Conservation (phyloP, 805 yeast species). For the Saturnispora galanensis region DNA sequence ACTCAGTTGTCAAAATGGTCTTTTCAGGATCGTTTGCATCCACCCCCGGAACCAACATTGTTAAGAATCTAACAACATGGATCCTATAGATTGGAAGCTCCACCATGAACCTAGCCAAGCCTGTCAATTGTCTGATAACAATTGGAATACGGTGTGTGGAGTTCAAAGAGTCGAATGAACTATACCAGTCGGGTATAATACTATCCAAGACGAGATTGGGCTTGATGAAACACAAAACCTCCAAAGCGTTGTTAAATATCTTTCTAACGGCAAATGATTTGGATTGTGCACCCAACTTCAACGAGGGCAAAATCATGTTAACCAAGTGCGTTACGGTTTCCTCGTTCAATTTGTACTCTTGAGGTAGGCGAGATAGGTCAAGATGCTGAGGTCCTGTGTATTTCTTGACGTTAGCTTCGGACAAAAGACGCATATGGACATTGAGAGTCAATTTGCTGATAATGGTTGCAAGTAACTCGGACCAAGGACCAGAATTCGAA, state of each 20-base stretch:
- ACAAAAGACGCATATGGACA: constrained; percentile 47
- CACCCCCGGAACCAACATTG: constrained; percentile 66
- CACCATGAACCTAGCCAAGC: constrained; percentile 58
- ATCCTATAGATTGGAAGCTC: constrained; percentile 54
- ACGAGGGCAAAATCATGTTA: constrained; percentile 42
- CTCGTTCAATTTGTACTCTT: constrained; percentile 17
- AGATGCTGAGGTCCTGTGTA: constrained; percentile 13
- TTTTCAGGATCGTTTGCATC: constrained; percentile 80
- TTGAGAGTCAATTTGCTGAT: constrained; percentile 49
- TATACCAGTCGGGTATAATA: constrained; percentile 64
- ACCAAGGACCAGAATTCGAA: constrained; percentile 88
- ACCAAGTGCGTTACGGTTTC: constrained; percentile 17
- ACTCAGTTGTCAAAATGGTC: constrained; percentile 56
- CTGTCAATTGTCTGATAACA: constrained; percentile 59
- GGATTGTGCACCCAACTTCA: constrained; percentile 68
- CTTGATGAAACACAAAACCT: constrained; percentile 52
- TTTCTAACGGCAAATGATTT: constrained; percentile 49
- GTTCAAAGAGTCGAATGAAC: constrained; percentile 52
- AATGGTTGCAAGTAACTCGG: constrained; percentile 55
- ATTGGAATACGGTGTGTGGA: constrained; percentile 74
- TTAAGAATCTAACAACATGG: constrained; percentile 67
- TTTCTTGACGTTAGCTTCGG: constrained; percentile 35
- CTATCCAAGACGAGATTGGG: constrained; percentile 46
- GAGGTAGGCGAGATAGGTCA: constrained; percentile 14
- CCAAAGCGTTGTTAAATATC: constrained; percentile 48